phyloP scores from a whole-genome alignment of 768 basidiomycete species.

The Psilocybe sp. region DNA sequence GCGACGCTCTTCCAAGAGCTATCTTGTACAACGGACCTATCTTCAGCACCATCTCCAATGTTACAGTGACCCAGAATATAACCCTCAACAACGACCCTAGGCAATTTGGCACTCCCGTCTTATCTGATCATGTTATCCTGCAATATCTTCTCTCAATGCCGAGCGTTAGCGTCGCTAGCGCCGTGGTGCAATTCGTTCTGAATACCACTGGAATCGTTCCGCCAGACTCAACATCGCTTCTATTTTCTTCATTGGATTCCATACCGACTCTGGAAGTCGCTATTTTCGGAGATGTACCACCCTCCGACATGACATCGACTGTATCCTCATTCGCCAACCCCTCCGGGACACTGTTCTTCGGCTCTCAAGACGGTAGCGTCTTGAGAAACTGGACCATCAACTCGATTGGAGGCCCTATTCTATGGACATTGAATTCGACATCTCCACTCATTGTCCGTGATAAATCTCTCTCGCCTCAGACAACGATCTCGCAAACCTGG shows the following conservation, averaged over 20 bases:
- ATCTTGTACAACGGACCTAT: slow-evolving; percentile 50
- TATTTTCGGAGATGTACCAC: slow-evolving; percentile 54
- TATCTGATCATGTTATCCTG: slow-evolving; percentile 56
- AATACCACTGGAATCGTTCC: slow-evolving; percentile 30
- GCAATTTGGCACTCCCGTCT: slow-evolving; percentile 51
- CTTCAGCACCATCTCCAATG: slow-evolving; percentile 43
- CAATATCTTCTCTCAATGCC: slow-evolving; percentile 53
- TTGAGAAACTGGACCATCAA: slow-evolving; percentile 56
- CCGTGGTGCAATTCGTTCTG: slow-evolving; percentile 49
- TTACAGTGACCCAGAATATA: slow-evolving; percentile 28
- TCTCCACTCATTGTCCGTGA: slow-evolving; percentile 52
- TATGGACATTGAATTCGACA: slow-evolving; percentile 53
- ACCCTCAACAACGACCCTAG: slow-evolving; percentile 42
- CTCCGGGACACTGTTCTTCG: slow-evolving; percentile 55
- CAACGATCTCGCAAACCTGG: slow-evolving; percentile 49
- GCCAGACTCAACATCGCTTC: slow-evolving; percentile 34
- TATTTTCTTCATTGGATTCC: slow-evolving; percentile 38
- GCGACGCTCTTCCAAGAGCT: slow-evolving; percentile 42
- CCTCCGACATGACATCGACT: slow-evolving; percentile 44
- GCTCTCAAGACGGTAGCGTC: slow-evolving; percentile 44
- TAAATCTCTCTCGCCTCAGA: slow-evolving; percentile 35
- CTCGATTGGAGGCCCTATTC: slow-evolving; percentile 31
- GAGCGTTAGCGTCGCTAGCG: slow-evolving; percentile 38
- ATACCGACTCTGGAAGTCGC: slow-evolving; percentile 61
- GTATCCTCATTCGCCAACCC: slow-evolving; percentile 51